phyloP scores from a whole-genome alignment of 176 grass and related monocot genomes.

The Oryza meridionalis region DNA sequence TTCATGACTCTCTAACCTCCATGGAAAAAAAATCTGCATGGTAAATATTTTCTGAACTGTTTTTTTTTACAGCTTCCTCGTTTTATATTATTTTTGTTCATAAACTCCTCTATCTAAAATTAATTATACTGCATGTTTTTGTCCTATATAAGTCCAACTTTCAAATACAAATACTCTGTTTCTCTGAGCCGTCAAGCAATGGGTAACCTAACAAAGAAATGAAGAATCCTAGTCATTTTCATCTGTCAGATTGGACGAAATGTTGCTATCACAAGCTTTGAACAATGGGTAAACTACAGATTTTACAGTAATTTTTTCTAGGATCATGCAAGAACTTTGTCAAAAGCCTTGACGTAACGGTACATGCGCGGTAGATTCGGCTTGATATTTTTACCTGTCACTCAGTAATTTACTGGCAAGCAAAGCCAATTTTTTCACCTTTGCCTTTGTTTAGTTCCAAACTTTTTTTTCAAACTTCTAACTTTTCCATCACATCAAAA shows the following conservation, averaged over 20 bases:
- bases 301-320: background rate
- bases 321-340: background rate
- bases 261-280: background rate
- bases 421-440: background rate
- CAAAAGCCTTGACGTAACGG: background rate
- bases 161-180: background rate
- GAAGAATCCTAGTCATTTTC: background rate
- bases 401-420: background rate
- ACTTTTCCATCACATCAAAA: too few relatives aligned
- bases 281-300: background rate
- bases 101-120: background rate
- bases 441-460: too few relatives aligned
- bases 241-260: background rate
- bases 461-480: too few relatives aligned
- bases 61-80: background rate
- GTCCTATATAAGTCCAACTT: background rate
- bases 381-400: conserved; percentile 4
- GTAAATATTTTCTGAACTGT: background rate
- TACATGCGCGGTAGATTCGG: background rate
- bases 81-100: background rate
- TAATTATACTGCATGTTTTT: background rate
- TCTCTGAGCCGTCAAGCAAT: background rate
- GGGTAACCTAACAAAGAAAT: background rate
- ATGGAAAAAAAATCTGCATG: background rate
- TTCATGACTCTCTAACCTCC: background rate